Base-by-base conservation (phyloP, 192 early-diverging fungal genomes). In the Backusella luteola region DNA sequence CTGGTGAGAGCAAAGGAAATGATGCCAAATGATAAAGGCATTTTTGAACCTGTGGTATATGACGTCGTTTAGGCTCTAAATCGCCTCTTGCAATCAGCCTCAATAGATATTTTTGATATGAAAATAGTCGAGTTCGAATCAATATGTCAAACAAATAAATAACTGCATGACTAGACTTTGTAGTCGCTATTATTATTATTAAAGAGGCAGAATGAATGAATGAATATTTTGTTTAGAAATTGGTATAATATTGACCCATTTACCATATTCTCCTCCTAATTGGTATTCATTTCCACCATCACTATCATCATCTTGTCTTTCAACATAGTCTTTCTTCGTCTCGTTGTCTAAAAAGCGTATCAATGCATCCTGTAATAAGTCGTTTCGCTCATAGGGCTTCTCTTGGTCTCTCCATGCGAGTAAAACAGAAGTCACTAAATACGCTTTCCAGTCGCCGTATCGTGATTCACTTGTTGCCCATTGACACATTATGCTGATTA, bases 81-180 rank as follows among this genome's bases (percentile, higher is more conserved):
- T 87, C 85, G 12, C 90, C 90, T 34, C 86, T 84, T 12, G 90
- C 87, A 71, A 88, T 90, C 12, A 91, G 67, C n/a, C 87, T 83
- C 41, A 84, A 77, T 7, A 89, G 71, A 66, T 91, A 91, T 7
- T 84, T 79, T 34, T 86, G 86, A 66, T 89, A 87, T 0, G 89
- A 89, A 67, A 91, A 91, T n/a, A 88, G 71, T 35, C 82, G 79
- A n/a, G 81, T 71, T 38, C 81, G 79, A 39, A 88, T 90, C n/a
- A 91, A 73, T 17, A 84, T 85, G 15, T 82, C 85, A 76, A 87
- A 90, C 19, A 91, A 76, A 17, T 77, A 77, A 11, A 84, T 75
- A 3, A 87, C 76, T 1, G 83, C 67, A 19, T 44, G 35, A 70
- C 53, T 70, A 0, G 44, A 70, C 23, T 41, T 66, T 39, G 38